phyloP scores from a whole-genome alignment of 768 basidiomycete species.

The Russula sp. region DNA sequence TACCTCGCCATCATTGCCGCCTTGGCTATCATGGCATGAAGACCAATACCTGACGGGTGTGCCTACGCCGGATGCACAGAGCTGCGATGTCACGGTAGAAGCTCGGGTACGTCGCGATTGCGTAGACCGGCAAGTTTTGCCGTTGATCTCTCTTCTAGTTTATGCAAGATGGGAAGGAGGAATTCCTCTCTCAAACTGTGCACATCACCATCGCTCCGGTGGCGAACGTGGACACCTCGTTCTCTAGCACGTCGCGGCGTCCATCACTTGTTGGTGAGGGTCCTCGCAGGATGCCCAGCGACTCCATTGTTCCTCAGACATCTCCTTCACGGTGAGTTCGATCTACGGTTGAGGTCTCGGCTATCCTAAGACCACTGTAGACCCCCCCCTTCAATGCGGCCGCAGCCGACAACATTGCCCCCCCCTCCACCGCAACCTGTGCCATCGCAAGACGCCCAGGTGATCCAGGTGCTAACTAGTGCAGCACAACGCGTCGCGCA shows the following conservation, averaged over 20 bases:
- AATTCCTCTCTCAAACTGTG: constrained; percentile 58
- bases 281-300: constrained; percentile 38
- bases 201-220: constrained; percentile 68
- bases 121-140: constrained; percentile 12
- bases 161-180: constrained; percentile 68
- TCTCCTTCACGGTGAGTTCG: constrained; percentile 29
- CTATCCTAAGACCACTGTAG: constrained; percentile 6
- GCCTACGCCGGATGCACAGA: constrained; percentile 70
- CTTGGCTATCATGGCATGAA: constrained; percentile 86
- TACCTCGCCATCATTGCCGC: constrained; percentile 72
- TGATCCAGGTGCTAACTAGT: constrained; percentile 69
- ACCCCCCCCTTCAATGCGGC: constrained; percentile 28
- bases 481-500: constrained; percentile 75
- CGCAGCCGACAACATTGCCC: constrained; percentile 28
- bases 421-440: constrained; percentile 31
- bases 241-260: constrained; percentile 38
- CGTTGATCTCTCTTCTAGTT: constrained; percentile 40
- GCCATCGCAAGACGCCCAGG: constrained; percentile 55
- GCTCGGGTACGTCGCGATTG: constrained; percentile 55
- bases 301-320: constrained; percentile 35
- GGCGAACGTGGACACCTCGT: constrained; percentile 42
- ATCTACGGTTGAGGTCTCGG: constrained; percentile 17
- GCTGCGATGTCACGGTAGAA: constrained; percentile 65
- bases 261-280: constrained; percentile 44
- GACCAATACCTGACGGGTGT: constrained; percentile 70